Percentiles rank a stretch among this genome's conserved stretches.
phyloP scores from a whole-genome alignment of 106 monocot genomes.

The Hemerocallis citrina region DNA sequence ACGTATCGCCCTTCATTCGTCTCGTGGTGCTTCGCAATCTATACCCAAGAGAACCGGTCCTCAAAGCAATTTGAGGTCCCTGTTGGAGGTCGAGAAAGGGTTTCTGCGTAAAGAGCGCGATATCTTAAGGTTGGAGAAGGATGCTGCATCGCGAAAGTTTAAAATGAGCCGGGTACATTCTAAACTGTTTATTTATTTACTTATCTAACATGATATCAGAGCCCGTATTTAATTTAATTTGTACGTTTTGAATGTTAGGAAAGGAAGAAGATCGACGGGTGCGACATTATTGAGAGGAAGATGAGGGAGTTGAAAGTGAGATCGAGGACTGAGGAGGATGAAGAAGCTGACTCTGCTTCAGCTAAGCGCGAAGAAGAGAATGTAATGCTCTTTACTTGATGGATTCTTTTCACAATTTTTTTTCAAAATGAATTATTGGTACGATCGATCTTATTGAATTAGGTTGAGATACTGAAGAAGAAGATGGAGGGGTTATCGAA shows the following conservation, averaged over 20 bases:
- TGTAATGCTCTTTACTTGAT: too few relatives aligned
- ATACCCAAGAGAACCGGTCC: slow-evolving; percentile 25
- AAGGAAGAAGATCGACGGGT: slow-evolving; percentile 58
- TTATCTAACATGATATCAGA: not conserved
- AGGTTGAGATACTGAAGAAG: slow-evolving; percentile 65
- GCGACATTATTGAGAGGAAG: slow-evolving; percentile 14
- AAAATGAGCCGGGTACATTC: slow-evolving; percentile 19
- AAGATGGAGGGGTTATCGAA: slow-evolving; percentile 74
- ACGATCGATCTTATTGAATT: too few relatives aligned
- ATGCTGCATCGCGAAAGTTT: slow-evolving; percentile 40
- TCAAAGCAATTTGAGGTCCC: not conserved
- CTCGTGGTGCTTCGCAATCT: slow-evolving; percentile 14
- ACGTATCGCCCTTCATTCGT: not conserved
- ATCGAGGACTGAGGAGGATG: slow-evolving; percentile 6
- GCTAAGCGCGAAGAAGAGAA: too few relatives aligned
- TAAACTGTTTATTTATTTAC: not conserved
- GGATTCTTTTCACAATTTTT: too few relatives aligned
- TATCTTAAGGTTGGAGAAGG: slow-evolving; percentile 48
- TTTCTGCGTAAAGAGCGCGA: slow-evolving; percentile 64
- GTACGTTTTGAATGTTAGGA: slow-evolving; percentile 20
- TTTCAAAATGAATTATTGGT: too few relatives aligned
- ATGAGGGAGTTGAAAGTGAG: slow-evolving; percentile 20
- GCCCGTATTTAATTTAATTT: not conserved
- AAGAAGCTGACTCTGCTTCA: too few relatives aligned
- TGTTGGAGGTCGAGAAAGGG: slow-evolving; percentile 37